Conservation (phyloP, 2,329 filamentous ascomycete genomes). For the Neurospora sp. region DNA sequence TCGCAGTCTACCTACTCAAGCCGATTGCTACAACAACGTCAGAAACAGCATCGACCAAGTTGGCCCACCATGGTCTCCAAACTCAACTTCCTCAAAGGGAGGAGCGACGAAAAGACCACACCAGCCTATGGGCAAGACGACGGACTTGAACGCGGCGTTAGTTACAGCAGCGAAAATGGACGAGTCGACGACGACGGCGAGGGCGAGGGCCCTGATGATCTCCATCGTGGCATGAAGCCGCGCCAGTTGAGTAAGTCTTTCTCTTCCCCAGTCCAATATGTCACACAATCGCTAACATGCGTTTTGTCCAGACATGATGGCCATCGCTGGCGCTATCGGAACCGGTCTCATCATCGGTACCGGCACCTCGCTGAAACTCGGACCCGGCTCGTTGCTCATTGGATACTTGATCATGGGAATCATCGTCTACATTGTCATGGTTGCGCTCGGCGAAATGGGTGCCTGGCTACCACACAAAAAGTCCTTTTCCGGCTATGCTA, state of each 20-base stretch:
- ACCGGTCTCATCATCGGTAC: constrained; percentile 41
- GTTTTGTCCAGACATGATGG: constrained; percentile 23
- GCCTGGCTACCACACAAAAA: constrained; percentile 53
- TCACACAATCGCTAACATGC: background rate
- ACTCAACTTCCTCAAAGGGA: background rate
- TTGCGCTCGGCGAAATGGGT: constrained; percentile 60
- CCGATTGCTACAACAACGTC: background rate
- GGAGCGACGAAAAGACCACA: background rate
- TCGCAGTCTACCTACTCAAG: background rate
- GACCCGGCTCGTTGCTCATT: constrained; percentile 30
- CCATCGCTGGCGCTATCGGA: constrained; percentile 29
- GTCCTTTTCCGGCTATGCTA: constrained; percentile 56
- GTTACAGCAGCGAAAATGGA: constrained; percentile 12
- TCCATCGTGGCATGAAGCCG: constrained; percentile 23
- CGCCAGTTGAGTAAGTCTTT: constrained; percentile 18
- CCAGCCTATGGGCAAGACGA: background rate
- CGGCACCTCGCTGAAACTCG: constrained; percentile 38
- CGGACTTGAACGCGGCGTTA: background rate
- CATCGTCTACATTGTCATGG: constrained; percentile 55
- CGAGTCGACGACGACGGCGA: constrained; percentile 11
- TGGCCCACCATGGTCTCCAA: background rate
- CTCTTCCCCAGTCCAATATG: background rate
- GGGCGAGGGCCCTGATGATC: constrained; percentile 17
- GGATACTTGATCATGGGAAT: constrained; percentile 31
- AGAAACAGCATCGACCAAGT: background rate